Evolutionary conservation across 1,284 basidiomycete genomes (phyloP), one percentile per base, ranked within the genome.

Genomic region (Cryptococcus neoformans): DNA sequence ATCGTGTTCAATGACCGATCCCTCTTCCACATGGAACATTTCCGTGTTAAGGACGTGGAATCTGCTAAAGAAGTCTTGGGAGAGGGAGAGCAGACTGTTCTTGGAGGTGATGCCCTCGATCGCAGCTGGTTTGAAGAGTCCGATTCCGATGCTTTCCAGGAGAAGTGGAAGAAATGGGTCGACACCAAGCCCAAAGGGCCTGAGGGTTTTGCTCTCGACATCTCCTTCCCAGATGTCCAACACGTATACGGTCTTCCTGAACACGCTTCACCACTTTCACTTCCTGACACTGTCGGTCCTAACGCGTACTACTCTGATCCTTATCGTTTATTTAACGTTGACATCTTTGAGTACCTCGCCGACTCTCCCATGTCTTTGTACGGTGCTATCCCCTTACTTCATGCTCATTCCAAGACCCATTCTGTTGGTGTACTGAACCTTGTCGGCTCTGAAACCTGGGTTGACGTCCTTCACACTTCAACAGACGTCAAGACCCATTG

Each of bases 161-260:
- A 99, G 79, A 84, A 80, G 0, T 99, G 90, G 79, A 83, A 80
- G 38, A 84, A 87, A 4, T 93, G 90, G 85, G 89, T 85, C 0
- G 96, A 99, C 74, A 83, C 85, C 2, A 99, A 99, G 76, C 95
- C 95, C 0, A 97, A 97, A 81, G 96, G 93, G 16, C 96, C 95
- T 21, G 93, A 99, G 77, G 93, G 90, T 0, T 82, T 97, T 54
- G 16, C 92, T 0, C 73, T 99, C 59, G 96, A 99, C 71, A 88
- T 99, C 65, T 85, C 85, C 56, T 99, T 99, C 83, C 94, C 94
- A 1, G 87, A 86, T 61, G 91, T 93, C 59, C 84, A 85, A 37
- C 87, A 90, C 59, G 86, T 98, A 57, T 99, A 91, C 67, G 95
- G 96, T 56, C 92, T 99, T 45, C 95, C 96, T 4, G 92, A 99